These are phyloP conservation scores for Trichoderma asperellum DNA, from an alignment of 2,329 filamentous ascomycete genomes.

Conservation along the genomic window DNA sequence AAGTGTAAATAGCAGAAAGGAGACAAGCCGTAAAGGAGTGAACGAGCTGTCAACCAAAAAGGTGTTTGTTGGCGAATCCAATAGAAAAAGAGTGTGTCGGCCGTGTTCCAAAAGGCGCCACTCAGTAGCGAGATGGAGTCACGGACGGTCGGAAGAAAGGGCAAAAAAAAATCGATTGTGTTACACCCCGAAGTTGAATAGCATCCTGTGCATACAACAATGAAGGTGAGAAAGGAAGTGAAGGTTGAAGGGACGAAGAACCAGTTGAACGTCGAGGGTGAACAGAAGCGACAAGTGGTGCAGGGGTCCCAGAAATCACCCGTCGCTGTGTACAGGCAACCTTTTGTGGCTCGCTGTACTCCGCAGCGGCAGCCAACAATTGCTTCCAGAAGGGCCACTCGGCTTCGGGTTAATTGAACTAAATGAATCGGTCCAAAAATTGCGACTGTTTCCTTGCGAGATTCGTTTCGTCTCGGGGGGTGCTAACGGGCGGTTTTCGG, in stretches of 20 bases:
- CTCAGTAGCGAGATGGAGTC: slow-evolving; percentile 18
- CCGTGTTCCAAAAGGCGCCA: slow-evolving; percentile 26
- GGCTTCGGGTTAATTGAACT: slow-evolving; percentile 15
- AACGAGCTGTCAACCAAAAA: slow-evolving; percentile 22
- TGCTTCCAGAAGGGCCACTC: slow-evolving; percentile 22
- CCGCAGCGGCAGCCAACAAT: slow-evolving; percentile 7
- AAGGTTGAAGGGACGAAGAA: slow-evolving; percentile 9
- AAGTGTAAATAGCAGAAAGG: neutral
- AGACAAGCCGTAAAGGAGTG: slow-evolving; percentile 16
- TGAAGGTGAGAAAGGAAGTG: neutral
- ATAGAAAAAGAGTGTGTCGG: slow-evolving; percentile 18
- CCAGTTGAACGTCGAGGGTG: slow-evolving; percentile 3
- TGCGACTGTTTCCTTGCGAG: slow-evolving; percentile 12
- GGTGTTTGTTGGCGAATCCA: slow-evolving; percentile 9
- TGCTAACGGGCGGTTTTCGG: slow-evolving; percentile 19
- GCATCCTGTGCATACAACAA: slow-evolving; percentile 28
- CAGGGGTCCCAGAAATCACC: slow-evolving; percentile 19
- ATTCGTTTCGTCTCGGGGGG: slow-evolving; percentile 23
- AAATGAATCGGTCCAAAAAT: slow-evolving; percentile 16
- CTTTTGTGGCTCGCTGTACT: slow-evolving; percentile 15
- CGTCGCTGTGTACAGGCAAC: slow-evolving; percentile 15
- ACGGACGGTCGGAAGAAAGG: slow-evolving; percentile 25
- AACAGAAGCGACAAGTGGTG: neutral
- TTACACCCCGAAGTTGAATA: slow-evolving; percentile 24
- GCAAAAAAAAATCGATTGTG: slow-evolving; percentile 20